A percentile compares a stretch with the other conserved stretches of the same genome.
phyloP scores from a whole-genome alignment of 2,329 filamentous ascomycete genomes.

The Zasmidium citrigriseum region DNA sequence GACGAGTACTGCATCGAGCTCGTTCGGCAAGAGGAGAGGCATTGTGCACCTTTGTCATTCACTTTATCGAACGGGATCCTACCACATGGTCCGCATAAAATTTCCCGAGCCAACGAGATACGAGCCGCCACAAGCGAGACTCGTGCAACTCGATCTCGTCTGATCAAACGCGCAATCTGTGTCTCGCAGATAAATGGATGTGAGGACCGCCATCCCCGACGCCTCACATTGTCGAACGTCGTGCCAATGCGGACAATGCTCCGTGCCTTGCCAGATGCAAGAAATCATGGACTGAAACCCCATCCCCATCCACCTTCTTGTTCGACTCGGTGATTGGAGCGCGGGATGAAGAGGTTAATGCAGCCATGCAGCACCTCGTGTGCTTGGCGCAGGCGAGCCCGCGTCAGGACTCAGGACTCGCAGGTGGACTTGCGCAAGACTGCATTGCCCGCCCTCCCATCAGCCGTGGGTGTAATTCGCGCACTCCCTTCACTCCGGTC shows the following conservation, averaged over 20 bases:
- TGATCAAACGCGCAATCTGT: neutral
- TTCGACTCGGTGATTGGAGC: slow-evolving; percentile 1
- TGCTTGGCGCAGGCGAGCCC: neutral
- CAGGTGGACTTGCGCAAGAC: slow-evolving; percentile 3
- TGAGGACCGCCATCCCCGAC: neutral
- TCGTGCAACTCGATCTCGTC: neutral
- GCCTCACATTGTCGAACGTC: neutral
- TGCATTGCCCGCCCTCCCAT: slow-evolving; percentile 3
- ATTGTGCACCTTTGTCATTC: neutral
- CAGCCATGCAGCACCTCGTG: slow-evolving; percentile 4
- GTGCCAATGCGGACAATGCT: neutral
- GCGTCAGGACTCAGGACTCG: slow-evolving; percentile 1
- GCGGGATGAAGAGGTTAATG: neutral
- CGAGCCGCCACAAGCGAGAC: neutral
- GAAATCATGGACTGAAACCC: neutral
- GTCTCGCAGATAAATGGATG: neutral
- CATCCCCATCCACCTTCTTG: neutral
- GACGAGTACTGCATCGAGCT: neutral
- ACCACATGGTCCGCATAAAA: neutral
- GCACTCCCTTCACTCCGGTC: neutral
- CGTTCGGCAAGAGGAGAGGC: neutral
- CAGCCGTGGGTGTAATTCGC: neutral
- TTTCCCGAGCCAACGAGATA: neutral
- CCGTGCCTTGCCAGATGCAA: neutral
- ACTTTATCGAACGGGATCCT: neutral